Evolutionary conservation across 1,284 basidiomycete genomes (phyloP).

Genomic region (Abortiporus biennis): DNA sequence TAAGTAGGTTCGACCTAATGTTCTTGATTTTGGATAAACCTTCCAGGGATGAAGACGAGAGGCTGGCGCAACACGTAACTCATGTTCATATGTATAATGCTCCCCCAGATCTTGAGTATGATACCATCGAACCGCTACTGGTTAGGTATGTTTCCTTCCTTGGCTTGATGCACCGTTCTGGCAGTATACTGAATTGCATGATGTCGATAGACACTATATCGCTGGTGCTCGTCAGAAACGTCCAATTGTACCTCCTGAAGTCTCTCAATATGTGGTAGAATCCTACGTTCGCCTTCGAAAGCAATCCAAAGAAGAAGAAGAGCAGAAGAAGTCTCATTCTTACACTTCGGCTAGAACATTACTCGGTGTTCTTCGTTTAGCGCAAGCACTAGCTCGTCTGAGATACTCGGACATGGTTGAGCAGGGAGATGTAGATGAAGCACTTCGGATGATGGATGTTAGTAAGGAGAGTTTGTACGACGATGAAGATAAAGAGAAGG

Average conservation of each 20-base stretch:
- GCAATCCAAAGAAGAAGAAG: constrained; percentile 86
- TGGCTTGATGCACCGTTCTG: not conserved
- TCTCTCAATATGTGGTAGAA: constrained; percentile 92
- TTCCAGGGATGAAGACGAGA: constrained; percentile 89
- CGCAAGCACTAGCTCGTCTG: constrained; percentile 91
- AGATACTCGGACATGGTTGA: constrained; percentile 80
- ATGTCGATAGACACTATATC: constrained; percentile 79
- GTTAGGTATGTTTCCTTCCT: constrained; percentile 61
- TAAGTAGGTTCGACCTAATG: constrained; percentile 94
- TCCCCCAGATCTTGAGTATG: constrained; percentile 83
- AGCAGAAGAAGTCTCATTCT: constrained; percentile 83
- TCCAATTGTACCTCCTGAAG: constrained; percentile 80
- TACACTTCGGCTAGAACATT: constrained; percentile 98
- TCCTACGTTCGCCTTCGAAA: constrained; percentile 95
- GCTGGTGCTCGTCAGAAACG: constrained; percentile 87
- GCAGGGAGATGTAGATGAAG: constrained; percentile 92
- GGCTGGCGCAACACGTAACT: constrained; percentile 95
- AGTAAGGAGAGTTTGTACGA: constrained; percentile 88
- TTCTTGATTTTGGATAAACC: constrained; percentile 98
- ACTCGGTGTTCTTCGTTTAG: constrained; percentile 89
- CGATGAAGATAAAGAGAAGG: constrained; percentile 61
- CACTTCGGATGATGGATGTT: constrained; percentile 93
- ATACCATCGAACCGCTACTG: constrained; percentile 79
- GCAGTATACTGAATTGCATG: not conserved
- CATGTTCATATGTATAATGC: constrained; percentile 96